A percentile compares a stretch with the other conserved stretches of the same genome.
phyloP scores from a whole-genome alignment of 2,329 filamentous ascomycete genomes.

The Lasiodiplodia sp. region DNA sequence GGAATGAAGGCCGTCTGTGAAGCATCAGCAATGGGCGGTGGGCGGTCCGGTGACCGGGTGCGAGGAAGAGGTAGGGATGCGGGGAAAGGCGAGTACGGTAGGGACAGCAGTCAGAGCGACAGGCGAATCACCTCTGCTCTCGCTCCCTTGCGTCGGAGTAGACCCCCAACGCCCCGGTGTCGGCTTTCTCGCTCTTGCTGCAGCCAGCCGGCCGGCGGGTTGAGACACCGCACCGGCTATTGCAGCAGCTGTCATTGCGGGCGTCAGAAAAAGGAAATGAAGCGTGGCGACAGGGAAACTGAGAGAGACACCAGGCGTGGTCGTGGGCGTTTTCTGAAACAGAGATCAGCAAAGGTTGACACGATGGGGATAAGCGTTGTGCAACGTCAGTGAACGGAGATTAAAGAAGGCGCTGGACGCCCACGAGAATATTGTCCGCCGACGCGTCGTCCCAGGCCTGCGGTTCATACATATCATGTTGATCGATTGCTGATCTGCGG shows the following conservation, averaged over 20 bases:
- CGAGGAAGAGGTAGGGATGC: neutral
- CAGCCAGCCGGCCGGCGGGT: neutral
- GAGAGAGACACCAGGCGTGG: neutral
- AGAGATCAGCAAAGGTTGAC: neutral
- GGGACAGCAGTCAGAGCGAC: neutral
- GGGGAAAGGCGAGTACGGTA: neutral
- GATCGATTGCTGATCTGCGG: neutral
- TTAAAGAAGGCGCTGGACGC: constrained; percentile 18
- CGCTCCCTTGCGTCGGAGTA: constrained; percentile 7
- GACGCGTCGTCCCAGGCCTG: neutral
- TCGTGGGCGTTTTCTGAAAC: constrained; percentile 11
- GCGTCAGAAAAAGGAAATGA: neutral
- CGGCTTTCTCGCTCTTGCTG: neutral
- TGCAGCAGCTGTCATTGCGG: neutral
- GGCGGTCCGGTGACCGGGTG: constrained; percentile 4
- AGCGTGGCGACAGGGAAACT: neutral
- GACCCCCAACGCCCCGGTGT: constrained; percentile 3
- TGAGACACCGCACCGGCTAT: neutral
- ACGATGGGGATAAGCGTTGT: neutral
- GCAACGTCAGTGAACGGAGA: constrained; percentile 8
- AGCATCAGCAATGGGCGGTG: constrained; percentile 3
- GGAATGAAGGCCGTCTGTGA: neutral
- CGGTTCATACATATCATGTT: constrained; percentile 1
- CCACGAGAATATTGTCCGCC: constrained; percentile 13
- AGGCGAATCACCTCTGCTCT: neutral